phyloP scores from a whole-genome alignment of 2,329 filamentous ascomycete genomes.

The Aspergillus pseudoglaucus region DNA sequence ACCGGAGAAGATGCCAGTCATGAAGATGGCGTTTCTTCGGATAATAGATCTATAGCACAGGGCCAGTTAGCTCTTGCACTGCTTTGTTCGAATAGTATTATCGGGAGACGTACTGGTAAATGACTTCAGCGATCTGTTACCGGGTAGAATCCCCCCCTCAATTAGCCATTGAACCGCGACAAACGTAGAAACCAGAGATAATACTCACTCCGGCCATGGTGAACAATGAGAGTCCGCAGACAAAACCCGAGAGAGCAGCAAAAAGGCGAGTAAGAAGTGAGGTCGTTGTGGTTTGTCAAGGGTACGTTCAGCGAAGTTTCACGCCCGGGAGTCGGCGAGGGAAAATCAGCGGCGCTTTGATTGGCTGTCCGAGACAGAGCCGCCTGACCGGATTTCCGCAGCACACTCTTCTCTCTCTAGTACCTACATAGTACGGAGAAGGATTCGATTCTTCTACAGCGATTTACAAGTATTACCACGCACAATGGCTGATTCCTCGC shows the following conservation, averaged over 20 bases:
- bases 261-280: constrained; percentile 4
- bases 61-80: constrained; percentile 1
- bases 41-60: constrained; percentile 63
- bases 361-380: constrained; percentile 22
- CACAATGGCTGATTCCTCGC: constrained; percentile 49
- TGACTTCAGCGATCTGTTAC: constrained; percentile 44
- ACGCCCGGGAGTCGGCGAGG: constrained; percentile 27
- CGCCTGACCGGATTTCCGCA: constrained; percentile 18
- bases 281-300: constrained; percentile 7
- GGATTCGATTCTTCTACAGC: constrained; percentile 1
- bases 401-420: neutral
- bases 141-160: constrained; percentile 14
- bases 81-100: constrained; percentile 14
- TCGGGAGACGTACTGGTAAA: constrained; percentile 55
- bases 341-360: constrained; percentile 34
- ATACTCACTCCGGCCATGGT: constrained; percentile 56
- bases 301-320: constrained; percentile 24
- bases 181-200: constrained; percentile 22
- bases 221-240: constrained; percentile 20
- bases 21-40: constrained; percentile 80
- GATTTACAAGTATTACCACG: constrained; percentile 8
- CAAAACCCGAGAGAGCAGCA: constrained; percentile 15
- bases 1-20: constrained; percentile 74
- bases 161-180: constrained; percentile 23
- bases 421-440: neutral